Evolutionary conservation across 2,329 filamentous ascomycete genomes (phyloP), one percentile per base, ranked within the genome.

Genomic region (Trichoderma sp.): DNA sequence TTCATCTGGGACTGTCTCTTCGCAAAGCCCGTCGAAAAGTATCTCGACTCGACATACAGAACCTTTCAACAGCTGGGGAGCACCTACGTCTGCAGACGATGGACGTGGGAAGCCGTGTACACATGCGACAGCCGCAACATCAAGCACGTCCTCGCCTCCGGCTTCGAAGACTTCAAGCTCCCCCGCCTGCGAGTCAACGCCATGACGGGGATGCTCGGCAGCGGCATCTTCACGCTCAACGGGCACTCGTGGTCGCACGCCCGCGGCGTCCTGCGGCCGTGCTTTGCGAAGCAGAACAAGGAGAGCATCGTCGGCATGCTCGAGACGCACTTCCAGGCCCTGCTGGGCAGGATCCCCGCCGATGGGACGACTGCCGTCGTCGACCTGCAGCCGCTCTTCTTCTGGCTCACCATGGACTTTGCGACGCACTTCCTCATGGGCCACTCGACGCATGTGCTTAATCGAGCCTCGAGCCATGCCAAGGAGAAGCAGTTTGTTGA

Each of bases 101-200:
- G 73, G 72, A 72, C 75, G 0, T 75, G 72, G 72, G 68, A 72
- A 28, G 70, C 77, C 4, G 73, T 76, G 9, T 76, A 76, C 50
- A 78, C 76, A 1, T 75, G 76, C 47, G 84, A 86, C 26, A 77
- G 79, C 1, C 78, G 79, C 14, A 88, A 87, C 68, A 76, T 87
- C 58, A 83, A 86, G 68, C 79, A 84, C 1, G 77, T 87, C 3
- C 77, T 88, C 1, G 81, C 83, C 0, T 78, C 78, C 0, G 79
- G 81, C 21, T 86, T 85, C 66, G 72, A 78, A 2, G 82, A 86
- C 64, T 88, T 81, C 66, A 72, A 74, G 39, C 78, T 78, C 28
- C 80, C 75, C 10, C 70, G 69, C 41, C 68, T 77, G 66, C 73
- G 80, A 17, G 71, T 74, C 2, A 68, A 74, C 3, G 76, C 75